Base-by-base conservation (phyloP, 2,329 filamentous ascomycete genomes). In the Ophiostoma novo-ulmi region DNA sequence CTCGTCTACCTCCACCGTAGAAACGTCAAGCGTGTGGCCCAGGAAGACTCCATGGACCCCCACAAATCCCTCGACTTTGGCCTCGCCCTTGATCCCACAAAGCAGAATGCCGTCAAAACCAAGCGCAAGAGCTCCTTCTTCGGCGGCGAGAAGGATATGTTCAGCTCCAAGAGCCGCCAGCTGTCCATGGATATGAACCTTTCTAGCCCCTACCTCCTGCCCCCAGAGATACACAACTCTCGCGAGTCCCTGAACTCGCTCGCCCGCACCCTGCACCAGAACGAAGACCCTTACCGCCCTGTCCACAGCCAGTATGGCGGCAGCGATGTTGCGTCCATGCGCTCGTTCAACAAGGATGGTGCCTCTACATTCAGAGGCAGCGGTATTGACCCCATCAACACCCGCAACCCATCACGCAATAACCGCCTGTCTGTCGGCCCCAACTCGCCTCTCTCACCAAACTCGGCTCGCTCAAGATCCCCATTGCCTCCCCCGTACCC, bases 41-140 rank as follows among this genome's bases (percentile, higher is more conserved):
- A 84, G 71, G 95, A 99, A 80, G 95, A 99, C 80, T 85, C 86
- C 22, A 88, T 91, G 73, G 94, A 97, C 79, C 92, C 92, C 75
- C 92, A 96, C 80, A 94, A 91, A 77, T 95, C 93, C 0, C 85
- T 98, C 77, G 95, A 99, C 79, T 99, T 97, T 78, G 95, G 95
- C 48, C 80, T 97, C 77, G 92, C 81, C 52, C 81, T 90, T 71
- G 79, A 82, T 41, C 69, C 77, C 74, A 71, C 70, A 1, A 65
- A 61, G 35, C 75, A 74, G 69, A 68, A 73, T 68, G 70, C 72
- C 20, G 74, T 72, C n/a, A 82, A 82, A 72, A 77, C 77, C 58
- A 85, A 82, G 74, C 82, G 82, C 74, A 82, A 81, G 76, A 82
- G 79, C 70, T 76, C 78, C 2, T 78, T 82, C 80, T 83, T 74